Evolutionary conservation across 2,329 filamentous ascomycete genomes (phyloP), one percentile per base, ranked within the genome.

Genomic region (Ophiostoma sp.): DNA sequence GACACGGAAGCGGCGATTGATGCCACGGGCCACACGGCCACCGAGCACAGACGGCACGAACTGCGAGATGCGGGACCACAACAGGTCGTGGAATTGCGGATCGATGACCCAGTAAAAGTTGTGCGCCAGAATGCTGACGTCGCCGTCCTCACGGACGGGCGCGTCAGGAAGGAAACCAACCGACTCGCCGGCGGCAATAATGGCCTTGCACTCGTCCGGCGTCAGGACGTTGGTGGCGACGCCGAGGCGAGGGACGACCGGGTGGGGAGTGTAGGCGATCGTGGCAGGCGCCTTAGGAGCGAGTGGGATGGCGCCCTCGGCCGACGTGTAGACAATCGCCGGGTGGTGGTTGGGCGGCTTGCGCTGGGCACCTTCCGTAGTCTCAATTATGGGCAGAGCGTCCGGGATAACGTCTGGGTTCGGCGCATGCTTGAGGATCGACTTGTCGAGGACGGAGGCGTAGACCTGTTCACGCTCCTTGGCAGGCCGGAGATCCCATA

Each of bases 51-150:
- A 78, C 0, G 91, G 90, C 0, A 93, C 86, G 66, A 89, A 90
- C 0, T 85, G 81, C 2, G 85, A 81, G 2, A 93, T 87, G 17
- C 91, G 86, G 0, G 82, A 80, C 91, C 91, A 93, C 1, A 93
- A 83, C 17, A 82, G 85, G 73, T 90, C 86, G 77, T 90, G 87
- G 79, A 92, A 92, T 0, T 84, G 83, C 28, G 84, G 83, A 76
- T 93, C 91, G 15, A 90, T 84, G 9, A 93, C 84, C 91, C 91
- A 93, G 82, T 92, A 92, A 77, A 93, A 92, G 80, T 92, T 93
- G 82, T 93, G 91, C 0, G 91, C 91, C 0, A 92, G 80, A 64
- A 92, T 86, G 77, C 89, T 91, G 31, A 85, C 84, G 71, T 91
- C 89, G 19, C 88, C 89, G 72, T 90, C 89, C n/a, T 89, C 88